phyloP scores from a whole-genome alignment of 306 rosid genomes.

The Sicyos edulis region DNA sequence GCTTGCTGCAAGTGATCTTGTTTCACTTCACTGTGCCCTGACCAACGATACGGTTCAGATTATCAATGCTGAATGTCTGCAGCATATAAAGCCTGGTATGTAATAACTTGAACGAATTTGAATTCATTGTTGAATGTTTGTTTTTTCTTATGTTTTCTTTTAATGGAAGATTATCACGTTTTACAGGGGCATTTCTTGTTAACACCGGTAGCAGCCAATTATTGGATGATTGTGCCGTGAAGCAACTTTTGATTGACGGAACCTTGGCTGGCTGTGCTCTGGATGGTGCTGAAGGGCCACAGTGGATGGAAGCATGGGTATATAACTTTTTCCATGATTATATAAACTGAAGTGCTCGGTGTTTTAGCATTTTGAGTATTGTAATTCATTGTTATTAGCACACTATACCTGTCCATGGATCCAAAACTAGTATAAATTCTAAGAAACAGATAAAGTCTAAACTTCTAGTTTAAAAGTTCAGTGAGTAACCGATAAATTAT shows the following conservation, averaged over 20 bases:
- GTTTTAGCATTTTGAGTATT: conserved; percentile 1
- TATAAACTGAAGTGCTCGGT: conserved; percentile 18
- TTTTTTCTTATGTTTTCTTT: conserved; percentile 9
- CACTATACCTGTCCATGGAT: background rate
- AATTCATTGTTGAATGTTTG: conserved; percentile 9
- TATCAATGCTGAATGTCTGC: conserved; percentile 81
- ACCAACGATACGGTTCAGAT: conserved; percentile 89
- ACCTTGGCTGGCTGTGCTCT: conserved; percentile 97
- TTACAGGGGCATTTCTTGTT: conserved; percentile 85
- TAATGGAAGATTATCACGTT: conserved; percentile 15
- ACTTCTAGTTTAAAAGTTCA: background rate
- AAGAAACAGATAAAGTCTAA: background rate
- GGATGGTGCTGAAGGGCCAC: conserved; percentile 99
- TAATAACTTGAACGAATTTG: conserved; percentile 15
- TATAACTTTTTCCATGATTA: conserved; percentile 24
- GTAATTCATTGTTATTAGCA: background rate
- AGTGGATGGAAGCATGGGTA: conserved; percentile 99
- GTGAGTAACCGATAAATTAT: background rate
- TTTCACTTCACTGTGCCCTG: conserved; percentile 89
- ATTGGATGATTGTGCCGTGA: conserved; percentile 95
- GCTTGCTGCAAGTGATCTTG: conserved; percentile 93
- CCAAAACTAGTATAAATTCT: background rate
- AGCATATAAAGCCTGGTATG: conserved; percentile 87
- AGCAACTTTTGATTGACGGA: conserved; percentile 95
- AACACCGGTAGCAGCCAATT: conserved; percentile 93